Evolutionary conservation across 2,329 filamentous ascomycete genomes (phyloP), one percentile per base, ranked within the genome.

Genomic region (Ceratocystis smalleyi): DNA sequence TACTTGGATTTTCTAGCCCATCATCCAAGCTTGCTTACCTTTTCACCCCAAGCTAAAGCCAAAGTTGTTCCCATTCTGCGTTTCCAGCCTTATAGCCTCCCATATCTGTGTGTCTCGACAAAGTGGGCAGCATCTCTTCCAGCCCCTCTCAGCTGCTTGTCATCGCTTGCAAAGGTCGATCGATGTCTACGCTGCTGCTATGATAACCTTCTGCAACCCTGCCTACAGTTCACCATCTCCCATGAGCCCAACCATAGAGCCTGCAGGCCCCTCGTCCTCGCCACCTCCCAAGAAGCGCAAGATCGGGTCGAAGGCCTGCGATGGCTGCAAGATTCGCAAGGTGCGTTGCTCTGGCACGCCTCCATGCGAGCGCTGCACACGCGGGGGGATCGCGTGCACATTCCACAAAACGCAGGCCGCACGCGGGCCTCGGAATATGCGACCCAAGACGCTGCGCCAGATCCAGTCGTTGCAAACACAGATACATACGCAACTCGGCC

Each of bases 261-360:
- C 12, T 8, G 17, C 1, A 61, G 59, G 8, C 22, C 15, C 51
- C 51, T 19, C 5, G 51, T 30, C 51, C 24, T 22, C 15, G 47
- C 49, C 61, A 5, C 10, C 24, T 15, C 47, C 61, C n/a, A 66
- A 66, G 27, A 66, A 66, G 30, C 64, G 64, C 32, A 66, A 63
- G 40, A 35, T 66, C 43, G 61, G 61, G 5, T 63, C 61, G 17
- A 66, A 66, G 35, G 77, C 78, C 10, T 80, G 78, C 69, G 78
- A 81, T 67, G 77, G 75, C 22, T 81, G 79, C 72, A 80, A 79
- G 71, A 74, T 81, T 51, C 75, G 79, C 64, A 81, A 81, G 71
- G 76, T 81, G 66, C 75, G 76, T 59, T 81, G 79, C 69, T 76
- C 75, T 15, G 79, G 78, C 60, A 71, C 72, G 1, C 72, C 76